Conservation (phyloP, 1,284 basidiomycete species). For the Vanrija sp. region DNA sequence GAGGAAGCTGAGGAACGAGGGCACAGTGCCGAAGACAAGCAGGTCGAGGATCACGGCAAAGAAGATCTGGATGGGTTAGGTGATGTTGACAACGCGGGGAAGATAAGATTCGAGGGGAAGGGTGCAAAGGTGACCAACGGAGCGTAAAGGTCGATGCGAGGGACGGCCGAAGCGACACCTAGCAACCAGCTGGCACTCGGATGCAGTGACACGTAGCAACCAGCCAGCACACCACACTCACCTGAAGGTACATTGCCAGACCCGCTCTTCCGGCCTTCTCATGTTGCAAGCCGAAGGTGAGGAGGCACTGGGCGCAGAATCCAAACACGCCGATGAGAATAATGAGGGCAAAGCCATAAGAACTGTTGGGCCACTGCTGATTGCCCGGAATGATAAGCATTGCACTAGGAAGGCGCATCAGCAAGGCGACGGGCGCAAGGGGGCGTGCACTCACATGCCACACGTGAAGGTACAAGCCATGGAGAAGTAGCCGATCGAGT, state of each 20-base stretch:
- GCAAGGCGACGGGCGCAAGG: not conserved
- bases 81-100: not conserved
- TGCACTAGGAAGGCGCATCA: conserved; percentile 8
- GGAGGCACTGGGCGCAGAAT: conserved; percentile 57
- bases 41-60: conserved; percentile 47
- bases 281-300: conserved; percentile 47
- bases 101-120: not conserved
- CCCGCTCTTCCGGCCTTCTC: conserved; percentile 49
- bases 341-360: conserved; percentile 26
- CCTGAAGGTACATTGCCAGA: conserved; percentile 47
- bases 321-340: conserved; percentile 56
- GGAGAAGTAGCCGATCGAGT: conserved; percentile 67
- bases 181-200: no score
- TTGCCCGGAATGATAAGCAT: conserved; percentile 15
- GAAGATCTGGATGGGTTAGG: conserved; percentile 27
- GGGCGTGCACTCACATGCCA: conserved; percentile 43
- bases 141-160: no score
- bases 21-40: conserved; percentile 40
- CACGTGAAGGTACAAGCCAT: conserved; percentile 60
- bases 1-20: conserved; percentile 38
- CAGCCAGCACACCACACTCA: conserved; percentile 7
- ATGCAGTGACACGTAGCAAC: not conserved
- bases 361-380: conserved; percentile 11
- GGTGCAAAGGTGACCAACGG: no score
- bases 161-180: no score